A percentile compares a stretch with the other conserved stretches of the same genome.
Evolutionary conservation across 1,284 basidiomycete genomes (phyloP).

Genomic region (Neonothopanus nambi): DNA sequence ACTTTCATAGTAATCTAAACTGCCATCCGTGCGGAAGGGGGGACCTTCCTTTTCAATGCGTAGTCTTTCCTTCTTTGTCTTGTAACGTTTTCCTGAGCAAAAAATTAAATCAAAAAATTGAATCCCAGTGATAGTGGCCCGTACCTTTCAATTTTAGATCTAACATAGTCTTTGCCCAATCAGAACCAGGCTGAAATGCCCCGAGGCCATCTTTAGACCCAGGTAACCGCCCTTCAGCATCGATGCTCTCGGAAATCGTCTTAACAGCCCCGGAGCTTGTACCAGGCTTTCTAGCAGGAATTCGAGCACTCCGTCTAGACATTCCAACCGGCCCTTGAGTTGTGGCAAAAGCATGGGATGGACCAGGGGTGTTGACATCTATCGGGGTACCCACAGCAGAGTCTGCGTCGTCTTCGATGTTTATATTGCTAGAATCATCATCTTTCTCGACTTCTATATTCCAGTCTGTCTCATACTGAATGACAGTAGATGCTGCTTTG

Average conservation of each 20-base stretch:
- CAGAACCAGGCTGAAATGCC: slow-evolving; percentile 65
- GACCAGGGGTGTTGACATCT: slow-evolving; percentile 32
- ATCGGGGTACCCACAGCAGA: slow-evolving; percentile 25
- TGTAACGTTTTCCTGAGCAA: slow-evolving; percentile 65
- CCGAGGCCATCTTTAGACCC: slow-evolving; percentile 74
- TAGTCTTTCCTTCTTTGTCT: slow-evolving; percentile 75
- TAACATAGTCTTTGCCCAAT: slow-evolving; percentile 68
- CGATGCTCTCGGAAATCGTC: slow-evolving; percentile 54
- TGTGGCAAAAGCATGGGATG: slow-evolving; percentile 37
- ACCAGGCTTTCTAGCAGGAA: slow-evolving; percentile 44
- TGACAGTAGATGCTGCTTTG: slow-evolving; percentile 67
- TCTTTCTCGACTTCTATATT: slow-evolving; percentile 78
- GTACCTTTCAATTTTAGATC: slow-evolving; percentile 71
- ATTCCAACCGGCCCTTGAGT: slow-evolving; percentile 35
- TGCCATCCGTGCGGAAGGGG: slow-evolving; percentile 66
- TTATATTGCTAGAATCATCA: slow-evolving; percentile 43
- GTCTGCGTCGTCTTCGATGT: slow-evolving; percentile 49
- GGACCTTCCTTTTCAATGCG: slow-evolving; percentile 72
- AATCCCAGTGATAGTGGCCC: neutral
- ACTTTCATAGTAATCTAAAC: slow-evolving; percentile 74
- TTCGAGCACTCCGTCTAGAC: slow-evolving; percentile 42
- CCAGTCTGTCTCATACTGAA: slow-evolving; percentile 81
- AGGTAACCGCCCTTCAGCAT: slow-evolving; percentile 68
- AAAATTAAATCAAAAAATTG: neutral
- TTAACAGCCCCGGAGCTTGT: slow-evolving; percentile 23